phyloP scores from a whole-genome alignment of 78 protist genomes.

The Creolimax fragrantissima region DNA sequence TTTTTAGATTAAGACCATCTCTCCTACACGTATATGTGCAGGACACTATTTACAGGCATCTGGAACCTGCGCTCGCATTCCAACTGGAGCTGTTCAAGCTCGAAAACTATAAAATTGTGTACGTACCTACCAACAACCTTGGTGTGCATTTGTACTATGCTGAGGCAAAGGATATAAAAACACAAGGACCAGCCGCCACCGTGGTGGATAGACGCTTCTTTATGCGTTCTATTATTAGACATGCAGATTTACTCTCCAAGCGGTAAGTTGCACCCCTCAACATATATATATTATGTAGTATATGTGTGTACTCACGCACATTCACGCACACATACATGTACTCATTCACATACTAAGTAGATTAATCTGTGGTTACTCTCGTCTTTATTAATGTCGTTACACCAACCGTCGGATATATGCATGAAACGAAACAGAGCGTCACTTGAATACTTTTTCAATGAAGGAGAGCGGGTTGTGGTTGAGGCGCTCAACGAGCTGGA shows the following conservation, averaged over 20 bases:
- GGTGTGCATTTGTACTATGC: constrained; percentile 68
- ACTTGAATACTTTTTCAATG: constrained; percentile 40
- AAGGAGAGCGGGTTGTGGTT: constrained; percentile 54
- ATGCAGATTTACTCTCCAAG: constrained; percentile 38
- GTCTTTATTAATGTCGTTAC: no score
- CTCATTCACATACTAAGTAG: no score
- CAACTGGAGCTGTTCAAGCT: constrained; percentile 67
- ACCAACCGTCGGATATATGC: no score
- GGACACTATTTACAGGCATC: constrained; percentile 71
- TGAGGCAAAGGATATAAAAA: constrained; percentile 38
- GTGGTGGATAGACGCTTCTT: constrained; percentile 68
- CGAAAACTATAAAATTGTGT: constrained; percentile 57
- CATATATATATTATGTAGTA: no score
- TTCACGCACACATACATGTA: no score
- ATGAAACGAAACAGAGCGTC: no score
- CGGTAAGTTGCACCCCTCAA: background rate
- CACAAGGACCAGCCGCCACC: constrained; percentile 21
- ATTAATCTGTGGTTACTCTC: no score
- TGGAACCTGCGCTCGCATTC: constrained; percentile 82
- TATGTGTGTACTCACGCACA: no score
- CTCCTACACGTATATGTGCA: no score
- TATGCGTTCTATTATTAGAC: constrained; percentile 63
- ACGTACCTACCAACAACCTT: constrained; percentile 40
- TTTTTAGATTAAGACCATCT: no score
- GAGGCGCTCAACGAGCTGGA: constrained; percentile 68